phyloP scores from a whole-genome alignment of 75 land plant species.

The Adiantum capillusveneris region DNA sequence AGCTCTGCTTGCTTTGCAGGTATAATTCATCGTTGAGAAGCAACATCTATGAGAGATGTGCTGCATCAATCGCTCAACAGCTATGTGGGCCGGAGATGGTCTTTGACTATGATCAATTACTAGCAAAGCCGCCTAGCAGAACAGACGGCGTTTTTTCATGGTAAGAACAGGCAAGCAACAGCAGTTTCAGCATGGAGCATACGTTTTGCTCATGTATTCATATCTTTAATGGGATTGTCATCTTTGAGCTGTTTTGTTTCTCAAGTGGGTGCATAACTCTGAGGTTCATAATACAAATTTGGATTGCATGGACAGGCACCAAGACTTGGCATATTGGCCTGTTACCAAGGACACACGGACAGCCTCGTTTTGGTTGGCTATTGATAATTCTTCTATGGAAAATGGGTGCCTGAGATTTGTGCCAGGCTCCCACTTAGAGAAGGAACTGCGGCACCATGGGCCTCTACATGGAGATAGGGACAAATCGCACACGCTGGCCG shows the following conservation, averaged over 20 bases:
- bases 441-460: slow-evolving; percentile 26
- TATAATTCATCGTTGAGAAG: slow-evolving; percentile 31
- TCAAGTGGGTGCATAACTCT: too few relatives aligned
- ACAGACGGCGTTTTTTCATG: slow-evolving; percentile 39
- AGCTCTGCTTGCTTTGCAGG: slow-evolving; percentile 9
- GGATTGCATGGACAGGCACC: slow-evolving; percentile 20
- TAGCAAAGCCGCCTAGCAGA: slow-evolving; percentile 42
- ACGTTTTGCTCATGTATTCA: background rate
- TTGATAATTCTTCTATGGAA: slow-evolving; percentile 30
- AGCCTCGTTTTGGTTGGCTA: slow-evolving; percentile 46
- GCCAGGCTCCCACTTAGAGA: slow-evolving; percentile 41
- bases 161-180: slow-evolving; percentile 10
- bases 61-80: slow-evolving; percentile 36
- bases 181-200: too few relatives aligned
- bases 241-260: too few relatives aligned
- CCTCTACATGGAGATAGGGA: slow-evolving; percentile 37
- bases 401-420: slow-evolving; percentile 47
- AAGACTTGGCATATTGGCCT: slow-evolving; percentile 47
- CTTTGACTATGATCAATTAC: slow-evolving; percentile 40
- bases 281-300: too few relatives aligned
- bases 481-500: slow-evolving; percentile 39
- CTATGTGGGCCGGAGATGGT: slow-evolving; percentile 37
- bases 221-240: too few relatives aligned
- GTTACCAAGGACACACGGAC: slow-evolving; percentile 41
- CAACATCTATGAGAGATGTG: slow-evolving; percentile 35